Conservation (phyloP, 2,329 filamentous ascomycete species). For the Colletotrichum sp. region DNA sequence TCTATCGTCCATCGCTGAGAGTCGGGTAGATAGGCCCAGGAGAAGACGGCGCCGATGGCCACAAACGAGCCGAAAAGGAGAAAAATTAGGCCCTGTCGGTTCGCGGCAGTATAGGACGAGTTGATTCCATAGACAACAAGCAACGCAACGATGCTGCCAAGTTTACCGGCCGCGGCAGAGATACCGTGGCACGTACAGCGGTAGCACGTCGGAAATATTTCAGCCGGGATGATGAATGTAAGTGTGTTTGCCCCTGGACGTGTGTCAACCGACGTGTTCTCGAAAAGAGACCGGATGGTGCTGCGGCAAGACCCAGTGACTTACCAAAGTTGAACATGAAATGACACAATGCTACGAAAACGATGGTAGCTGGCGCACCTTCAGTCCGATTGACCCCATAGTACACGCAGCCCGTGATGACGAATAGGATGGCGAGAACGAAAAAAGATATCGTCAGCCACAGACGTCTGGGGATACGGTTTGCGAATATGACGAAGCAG, state of each 20-base stretch:
- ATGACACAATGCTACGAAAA: conserved; percentile 57
- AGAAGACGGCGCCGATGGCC: conserved; percentile 52
- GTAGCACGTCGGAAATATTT: conserved; percentile 69
- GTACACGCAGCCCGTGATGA: conserved; percentile 55
- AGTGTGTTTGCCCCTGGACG: conserved; percentile 61
- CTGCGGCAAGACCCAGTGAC: conserved; percentile 13
- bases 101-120: conserved; percentile 42
- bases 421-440: conserved; percentile 49
- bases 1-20: conserved; percentile 45
- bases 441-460: conserved; percentile 58
- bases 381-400: conserved; percentile 48
- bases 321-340: conserved; percentile 61
- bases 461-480: conserved; percentile 51
- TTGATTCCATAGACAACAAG: conserved; percentile 57
- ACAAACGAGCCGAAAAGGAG: conserved; percentile 56
- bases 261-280: conserved; percentile 8
- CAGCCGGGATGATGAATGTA: conserved; percentile 68
- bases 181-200: conserved; percentile 68
- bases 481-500: conserved; percentile 53
- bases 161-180: conserved; percentile 64
- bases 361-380: conserved; percentile 51
- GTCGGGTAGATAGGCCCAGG: conserved; percentile 58
- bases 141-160: conserved; percentile 59
- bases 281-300: not conserved
- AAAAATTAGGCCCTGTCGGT: conserved; percentile 54